Percentiles rank a stretch among this genome's conserved stretches.
These are phyloP conservation scores for Acorus calamus DNA, from an alignment of 106 monocot species.

Conservation along the genomic window DNA sequence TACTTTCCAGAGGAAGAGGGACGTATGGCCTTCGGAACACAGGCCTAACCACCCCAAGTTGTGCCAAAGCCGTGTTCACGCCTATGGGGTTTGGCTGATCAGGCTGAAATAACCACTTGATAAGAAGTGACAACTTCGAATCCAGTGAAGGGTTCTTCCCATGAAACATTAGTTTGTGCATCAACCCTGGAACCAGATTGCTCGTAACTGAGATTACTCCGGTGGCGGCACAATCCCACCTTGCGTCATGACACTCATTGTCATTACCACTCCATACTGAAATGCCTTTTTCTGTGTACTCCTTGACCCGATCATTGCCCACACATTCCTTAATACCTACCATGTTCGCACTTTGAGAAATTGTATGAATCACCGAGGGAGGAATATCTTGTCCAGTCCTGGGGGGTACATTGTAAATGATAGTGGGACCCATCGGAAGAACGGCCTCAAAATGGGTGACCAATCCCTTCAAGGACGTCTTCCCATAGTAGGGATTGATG, in stretches of 20 bases:
- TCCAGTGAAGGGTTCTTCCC: conserved; percentile 51
- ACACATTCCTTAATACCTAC: conserved; percentile 86
- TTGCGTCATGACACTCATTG: conserved; percentile 69
- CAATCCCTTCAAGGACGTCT: conserved; percentile 73
- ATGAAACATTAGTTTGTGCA: conserved; percentile 65
- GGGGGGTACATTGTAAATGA: conserved; percentile 81
- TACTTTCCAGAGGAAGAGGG: conserved; percentile 54
- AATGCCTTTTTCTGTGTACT: conserved; percentile 48
- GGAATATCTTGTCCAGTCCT: conserved; percentile 88
- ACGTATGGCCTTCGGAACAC: conserved; percentile 78
- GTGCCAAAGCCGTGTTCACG: conserved; percentile 75
- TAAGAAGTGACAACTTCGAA: conserved; percentile 51
- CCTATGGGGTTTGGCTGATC: conserved; percentile 73
- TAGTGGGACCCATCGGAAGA: conserved; percentile 80
- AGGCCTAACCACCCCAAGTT: conserved; percentile 64
- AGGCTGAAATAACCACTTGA: conserved; percentile 52
- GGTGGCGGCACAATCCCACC: conserved; percentile 66
- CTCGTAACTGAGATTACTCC: conserved; percentile 85
- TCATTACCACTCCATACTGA: conserved; percentile 80
- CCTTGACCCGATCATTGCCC: conserved; percentile 57
- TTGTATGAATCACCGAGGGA: conserved; percentile 34
- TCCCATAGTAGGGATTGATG: conserved; percentile 90
- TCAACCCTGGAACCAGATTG: conserved; percentile 72
- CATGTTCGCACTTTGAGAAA: conserved; percentile 44
- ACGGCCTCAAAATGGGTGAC: conserved; percentile 65